Evolutionary conservation across 1,284 basidiomycete species (phyloP), one percentile per base, ranked within the genome.

Genomic region (Gomphus bonarii): DNA sequence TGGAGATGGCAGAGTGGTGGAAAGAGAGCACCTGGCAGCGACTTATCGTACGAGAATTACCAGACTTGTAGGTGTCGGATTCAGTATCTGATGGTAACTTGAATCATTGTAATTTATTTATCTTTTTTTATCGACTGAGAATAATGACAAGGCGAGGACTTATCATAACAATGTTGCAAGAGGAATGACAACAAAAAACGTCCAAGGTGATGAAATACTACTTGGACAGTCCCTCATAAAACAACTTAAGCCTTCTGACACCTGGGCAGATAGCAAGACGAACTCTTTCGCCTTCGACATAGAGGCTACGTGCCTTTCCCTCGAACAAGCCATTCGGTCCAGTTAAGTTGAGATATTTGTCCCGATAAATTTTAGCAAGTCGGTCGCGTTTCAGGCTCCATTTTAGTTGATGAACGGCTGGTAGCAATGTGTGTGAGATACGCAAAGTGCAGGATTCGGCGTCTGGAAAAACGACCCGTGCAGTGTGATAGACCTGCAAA

Each of bases 1-100:
- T 84, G 60, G 75, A 75, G 54, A 85, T 94, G 81, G 85, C 90
- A 42, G 90, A 91, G 42, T 91, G 89, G 89, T 97, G 94, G 93
- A 91, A 84, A 66, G 91, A 95, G 66, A 88, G 82, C 62, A 90
- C 90, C 52, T 97, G 91, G 85, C 83, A 79, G 60, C 76, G 93
- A 60, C 71, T 97, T 58, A 84, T 93, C 61, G 80, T 84, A 61
- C 76, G 93, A 66, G 93, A 97, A 71, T 72, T 95, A 65, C 93
- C 93, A 11, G 93, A 97, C 72, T 63, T 88, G 65, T 90, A 75
- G 64, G 36, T 36, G 7, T 25, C 47, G 11, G 6, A 48, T 48
- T 31, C 11, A n/a, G 28, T 25, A 35, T 11, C 16, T 31, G 30
- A 20, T 30, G 22, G 14, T 38, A 3, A 31, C 28, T 48, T 48